Conservation (phyloP, 345 rosid genomes). For the Rhodamnia argentea region DNA sequence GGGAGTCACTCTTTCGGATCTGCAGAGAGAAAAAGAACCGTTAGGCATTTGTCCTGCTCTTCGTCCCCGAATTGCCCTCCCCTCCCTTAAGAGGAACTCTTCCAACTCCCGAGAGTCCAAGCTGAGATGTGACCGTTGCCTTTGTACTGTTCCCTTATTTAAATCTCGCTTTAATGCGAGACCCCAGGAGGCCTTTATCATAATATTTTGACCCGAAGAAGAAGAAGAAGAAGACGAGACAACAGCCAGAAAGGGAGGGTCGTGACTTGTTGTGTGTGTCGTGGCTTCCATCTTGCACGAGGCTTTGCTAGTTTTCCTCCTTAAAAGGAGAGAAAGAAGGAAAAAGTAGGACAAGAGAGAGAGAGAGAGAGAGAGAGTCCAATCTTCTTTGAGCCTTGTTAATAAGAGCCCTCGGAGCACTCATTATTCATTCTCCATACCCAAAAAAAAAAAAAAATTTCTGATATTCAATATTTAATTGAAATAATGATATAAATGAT, state of each 20-base stretch:
- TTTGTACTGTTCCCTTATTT: background rate
- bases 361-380: background rate
- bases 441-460: no score
- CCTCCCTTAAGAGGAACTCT: background rate
- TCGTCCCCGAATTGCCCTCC: slow-evolving; percentile 24
- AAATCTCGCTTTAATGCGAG: background rate
- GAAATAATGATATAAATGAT: no score
- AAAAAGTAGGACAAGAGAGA: background rate
- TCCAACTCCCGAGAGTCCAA: slow-evolving; percentile 13
- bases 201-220: background rate
- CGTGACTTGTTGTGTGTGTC: background rate
- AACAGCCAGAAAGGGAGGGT: background rate
- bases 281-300: background rate
- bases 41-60: slow-evolving; percentile 3
- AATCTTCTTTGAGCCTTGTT: background rate
- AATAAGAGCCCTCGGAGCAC: background rate
- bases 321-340: slow-evolving; percentile 6
- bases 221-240: background rate
- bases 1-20: background rate
- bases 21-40: slow-evolving; percentile 14
- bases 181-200: background rate
- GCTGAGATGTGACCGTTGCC: slow-evolving; percentile 40
- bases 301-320: background rate
- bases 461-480: no score
- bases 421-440: no score